Conservation (phyloP, 192 early-diverging fungal species). For the Coemansia sp. region DNA sequence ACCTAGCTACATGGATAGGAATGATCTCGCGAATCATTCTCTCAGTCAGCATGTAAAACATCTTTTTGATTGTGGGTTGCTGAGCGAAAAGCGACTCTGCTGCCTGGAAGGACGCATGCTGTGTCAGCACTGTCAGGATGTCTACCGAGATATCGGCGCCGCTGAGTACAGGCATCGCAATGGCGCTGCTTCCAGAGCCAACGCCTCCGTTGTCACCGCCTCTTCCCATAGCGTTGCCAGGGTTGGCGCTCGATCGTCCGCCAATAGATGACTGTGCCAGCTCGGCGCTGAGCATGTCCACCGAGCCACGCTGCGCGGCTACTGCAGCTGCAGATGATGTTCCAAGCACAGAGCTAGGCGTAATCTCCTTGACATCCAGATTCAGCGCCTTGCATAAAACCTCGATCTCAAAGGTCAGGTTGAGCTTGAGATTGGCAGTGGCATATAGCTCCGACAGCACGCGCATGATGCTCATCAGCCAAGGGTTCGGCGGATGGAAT, state of each 20-base stretch:
- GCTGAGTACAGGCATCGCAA: conserved; percentile 40
- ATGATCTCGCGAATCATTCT: conserved; percentile 89
- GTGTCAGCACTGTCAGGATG: conserved; percentile 47
- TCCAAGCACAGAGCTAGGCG: conserved; percentile 38
- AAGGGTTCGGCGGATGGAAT: conserved; percentile 95
- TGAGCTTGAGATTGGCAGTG: conserved; percentile 90
- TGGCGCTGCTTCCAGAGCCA: background rate
- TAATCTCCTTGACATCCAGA: conserved; percentile 76
- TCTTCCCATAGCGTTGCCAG: background rate
- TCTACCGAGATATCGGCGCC: conserved; percentile 47
- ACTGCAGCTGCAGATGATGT: background rate
- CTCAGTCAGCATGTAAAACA: conserved; percentile 87
- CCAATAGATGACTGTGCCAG: conserved; percentile 33
- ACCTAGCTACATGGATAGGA: conserved; percentile 86
- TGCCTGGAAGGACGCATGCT: conserved; percentile 70
- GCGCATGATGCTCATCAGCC: conserved; percentile 94
- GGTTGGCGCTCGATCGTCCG: background rate
- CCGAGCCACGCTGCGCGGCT: conserved; percentile 11
- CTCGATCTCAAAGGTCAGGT: conserved; percentile 97
- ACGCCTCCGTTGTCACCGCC: conserved; percentile 1
- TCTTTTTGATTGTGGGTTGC: conserved; percentile 84
- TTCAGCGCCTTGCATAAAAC: conserved; percentile 91
- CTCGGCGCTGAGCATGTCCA: conserved; percentile 25
- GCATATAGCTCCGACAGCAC: conserved; percentile 92
- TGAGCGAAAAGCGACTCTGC: conserved; percentile 75